A percentile compares a stretch with the other conserved stretches of the same genome.
Conservation (phyloP, 75 land plant species). For the Selaginella tamariscina region DNA sequence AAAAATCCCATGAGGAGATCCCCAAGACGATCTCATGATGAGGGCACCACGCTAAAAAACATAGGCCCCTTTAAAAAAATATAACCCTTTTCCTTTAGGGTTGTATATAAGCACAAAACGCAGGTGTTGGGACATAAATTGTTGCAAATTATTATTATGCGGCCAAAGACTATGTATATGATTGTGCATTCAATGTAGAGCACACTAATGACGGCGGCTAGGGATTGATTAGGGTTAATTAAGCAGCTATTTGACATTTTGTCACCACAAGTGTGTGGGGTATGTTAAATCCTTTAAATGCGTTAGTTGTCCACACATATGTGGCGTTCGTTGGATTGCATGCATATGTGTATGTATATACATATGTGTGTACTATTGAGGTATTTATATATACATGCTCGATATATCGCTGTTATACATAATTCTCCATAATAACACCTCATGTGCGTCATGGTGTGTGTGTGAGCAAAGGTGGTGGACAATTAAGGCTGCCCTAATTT, state of each 20-base stretch:
- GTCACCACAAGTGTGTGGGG: background rate
- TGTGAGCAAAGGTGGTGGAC: too few relatives aligned
- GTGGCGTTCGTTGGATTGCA: conserved; percentile 1
- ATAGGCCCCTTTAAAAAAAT: background rate
- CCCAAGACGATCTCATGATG: conserved; percentile 3
- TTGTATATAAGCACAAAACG: background rate
- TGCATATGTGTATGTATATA: too few relatives aligned
- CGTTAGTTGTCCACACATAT: background rate
- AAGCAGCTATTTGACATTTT: background rate
- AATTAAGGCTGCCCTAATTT: too few relatives aligned
- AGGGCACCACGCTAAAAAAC: background rate
- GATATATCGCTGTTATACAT: too few relatives aligned
- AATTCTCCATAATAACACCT: too few relatives aligned
- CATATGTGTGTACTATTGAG: too few relatives aligned
- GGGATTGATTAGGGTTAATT: background rate
- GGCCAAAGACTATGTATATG: background rate
- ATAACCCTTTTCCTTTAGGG: too few relatives aligned
- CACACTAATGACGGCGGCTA: background rate
- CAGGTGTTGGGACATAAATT: background rate
- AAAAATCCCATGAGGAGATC: too few relatives aligned
- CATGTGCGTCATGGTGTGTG: too few relatives aligned
- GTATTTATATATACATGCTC: too few relatives aligned
- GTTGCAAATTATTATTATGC: background rate
- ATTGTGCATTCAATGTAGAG: background rate
- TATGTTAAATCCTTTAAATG: background rate